Base-by-base conservation (phyloP, 2,329 filamentous ascomycete species). In the Pestalotiopsis sp. region DNA sequence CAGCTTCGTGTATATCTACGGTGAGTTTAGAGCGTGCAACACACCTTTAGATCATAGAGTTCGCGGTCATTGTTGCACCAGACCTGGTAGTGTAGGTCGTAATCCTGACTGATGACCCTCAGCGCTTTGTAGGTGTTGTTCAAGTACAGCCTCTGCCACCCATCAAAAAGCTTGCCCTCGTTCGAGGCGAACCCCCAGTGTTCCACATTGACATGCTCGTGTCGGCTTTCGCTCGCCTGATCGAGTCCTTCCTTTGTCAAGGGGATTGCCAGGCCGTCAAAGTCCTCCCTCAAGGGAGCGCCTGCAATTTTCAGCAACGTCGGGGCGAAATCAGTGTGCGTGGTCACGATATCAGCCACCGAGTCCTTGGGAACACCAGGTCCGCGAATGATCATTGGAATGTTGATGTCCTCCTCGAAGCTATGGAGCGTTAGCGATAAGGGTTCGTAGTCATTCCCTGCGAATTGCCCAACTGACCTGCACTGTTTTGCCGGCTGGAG, bases 281-380 rank as follows among this genome's bases (percentile, higher is more conserved):
- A 89, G 60, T 89, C 85, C 0, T 79, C 72, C 0, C 84, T 80
- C 2, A 82, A 72, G 0, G 81, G 76, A 1, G 80, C 79, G 0
- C 83, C 82, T 0, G 80, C 83, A 4, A 83, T 73, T 1, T 82
- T 77, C 45, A 91, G 80, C 11, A 91, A 76, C 0, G 90, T 92
- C 0, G 90, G 89, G 0, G 87, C 88, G 2, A 92, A 78, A 72
- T 92, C 90, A 3, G 89, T 86, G 72, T 92, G 90, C 0, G 88
- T 87, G 0, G 87, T 90, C 2, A 87, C 83, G 2, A 82, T 79
- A 11, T 84, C 78, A 20, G 82, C 81, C 0, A 76, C 76, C 4
- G 74, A 68, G 0, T 80, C 80, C 20, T 80, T 73, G 0, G 83
- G 77, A 2, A 90, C 76, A 0, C 84, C 84, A 0, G 88, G 88